phyloP scores from a whole-genome alignment of 164 flowering plant genomes.

The Nymphaea thermarum region DNA sequence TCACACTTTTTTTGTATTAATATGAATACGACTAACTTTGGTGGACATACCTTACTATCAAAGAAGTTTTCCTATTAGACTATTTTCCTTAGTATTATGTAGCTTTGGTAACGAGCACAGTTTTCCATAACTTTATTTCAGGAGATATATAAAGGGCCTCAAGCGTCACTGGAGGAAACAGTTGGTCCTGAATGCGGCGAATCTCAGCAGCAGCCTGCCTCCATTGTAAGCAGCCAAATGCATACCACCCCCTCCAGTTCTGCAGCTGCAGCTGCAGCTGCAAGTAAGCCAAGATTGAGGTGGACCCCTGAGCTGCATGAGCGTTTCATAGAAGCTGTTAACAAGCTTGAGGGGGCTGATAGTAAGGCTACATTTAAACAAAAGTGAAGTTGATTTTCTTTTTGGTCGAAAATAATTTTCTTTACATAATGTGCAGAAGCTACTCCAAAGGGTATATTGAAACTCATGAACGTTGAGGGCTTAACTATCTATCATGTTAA shows the following conservation, averaged over 20 bases:
- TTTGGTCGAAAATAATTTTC: neutral
- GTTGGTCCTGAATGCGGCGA: constrained; percentile 9
- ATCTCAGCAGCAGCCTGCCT: constrained; percentile 9
- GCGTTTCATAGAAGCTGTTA: constrained; percentile 38
- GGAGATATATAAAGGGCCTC: constrained; percentile 44
- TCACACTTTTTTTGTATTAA: neutral
- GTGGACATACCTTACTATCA: neutral
- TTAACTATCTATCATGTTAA: constrained; percentile 63
- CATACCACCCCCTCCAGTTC: constrained; percentile 24
- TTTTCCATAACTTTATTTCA: constrained; percentile 5
- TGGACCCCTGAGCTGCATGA: constrained; percentile 50
- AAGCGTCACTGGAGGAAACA: constrained; percentile 15
- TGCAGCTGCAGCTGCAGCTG: constrained; percentile 19
- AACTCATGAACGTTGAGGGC: constrained; percentile 48
- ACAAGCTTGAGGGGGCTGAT: constrained; percentile 44
- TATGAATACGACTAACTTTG: neutral
- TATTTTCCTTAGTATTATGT: too few species aligned
- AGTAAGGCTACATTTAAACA: constrained; percentile 19
- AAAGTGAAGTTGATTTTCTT: neutral
- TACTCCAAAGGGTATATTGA: constrained; percentile 58
- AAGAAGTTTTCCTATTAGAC: neutral
- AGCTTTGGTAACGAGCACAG: neutral
- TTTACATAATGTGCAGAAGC: constrained; percentile 34
- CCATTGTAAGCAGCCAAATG: constrained; percentile 14
- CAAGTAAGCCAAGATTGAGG: constrained; percentile 44